These are phyloP conservation scores for Lenzites betulinus DNA, from an alignment of 768 basidiomycete genomes.

Conservation along the genomic window DNA sequence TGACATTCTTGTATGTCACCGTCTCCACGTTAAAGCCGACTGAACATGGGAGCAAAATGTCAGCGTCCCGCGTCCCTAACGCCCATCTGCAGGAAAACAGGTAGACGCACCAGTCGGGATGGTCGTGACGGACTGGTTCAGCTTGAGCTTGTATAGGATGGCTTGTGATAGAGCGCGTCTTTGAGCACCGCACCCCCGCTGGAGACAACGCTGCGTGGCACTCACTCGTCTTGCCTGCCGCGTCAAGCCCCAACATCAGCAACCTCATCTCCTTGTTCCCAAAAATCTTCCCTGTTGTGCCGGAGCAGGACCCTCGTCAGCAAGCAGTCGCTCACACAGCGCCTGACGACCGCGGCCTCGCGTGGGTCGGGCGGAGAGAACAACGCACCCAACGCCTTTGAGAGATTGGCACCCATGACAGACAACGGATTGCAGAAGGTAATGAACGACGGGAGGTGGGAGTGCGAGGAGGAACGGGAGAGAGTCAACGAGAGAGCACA, in stretches of 20 bases:
- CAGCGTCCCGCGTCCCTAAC: background rate
- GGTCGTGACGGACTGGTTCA: constrained; percentile 98
- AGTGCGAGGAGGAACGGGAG: constrained; percentile 28
- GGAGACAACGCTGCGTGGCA: constrained; percentile 16
- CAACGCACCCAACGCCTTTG: constrained; percentile 73
- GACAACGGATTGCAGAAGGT: constrained; percentile 37
- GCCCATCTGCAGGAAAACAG: constrained; percentile 5
- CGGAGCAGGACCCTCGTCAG: constrained; percentile 6
- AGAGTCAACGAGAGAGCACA: constrained; percentile 20
- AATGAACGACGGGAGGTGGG: constrained; percentile 62
- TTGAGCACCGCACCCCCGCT: constrained; percentile 8
- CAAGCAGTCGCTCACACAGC: background rate
- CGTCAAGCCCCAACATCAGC: constrained; percentile 96
- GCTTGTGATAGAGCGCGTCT: constrained; percentile 48
- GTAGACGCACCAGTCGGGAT: constrained; percentile 83
- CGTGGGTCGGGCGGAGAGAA: background rate
- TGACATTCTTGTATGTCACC: constrained; percentile 98
- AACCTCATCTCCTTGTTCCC: constrained; percentile 99
- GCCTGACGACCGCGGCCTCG: background rate
- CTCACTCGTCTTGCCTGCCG: constrained; percentile 98
- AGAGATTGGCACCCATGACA: constrained; percentile 85
- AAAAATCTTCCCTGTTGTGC: constrained; percentile 77
- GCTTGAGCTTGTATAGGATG: constrained; percentile 97
- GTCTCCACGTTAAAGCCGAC: constrained; percentile 99
- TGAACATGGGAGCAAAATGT: constrained; percentile 31